phyloP scores from a whole-genome alignment of 2,329 filamentous ascomycete species.

The Cordyceps cicadae region DNA sequence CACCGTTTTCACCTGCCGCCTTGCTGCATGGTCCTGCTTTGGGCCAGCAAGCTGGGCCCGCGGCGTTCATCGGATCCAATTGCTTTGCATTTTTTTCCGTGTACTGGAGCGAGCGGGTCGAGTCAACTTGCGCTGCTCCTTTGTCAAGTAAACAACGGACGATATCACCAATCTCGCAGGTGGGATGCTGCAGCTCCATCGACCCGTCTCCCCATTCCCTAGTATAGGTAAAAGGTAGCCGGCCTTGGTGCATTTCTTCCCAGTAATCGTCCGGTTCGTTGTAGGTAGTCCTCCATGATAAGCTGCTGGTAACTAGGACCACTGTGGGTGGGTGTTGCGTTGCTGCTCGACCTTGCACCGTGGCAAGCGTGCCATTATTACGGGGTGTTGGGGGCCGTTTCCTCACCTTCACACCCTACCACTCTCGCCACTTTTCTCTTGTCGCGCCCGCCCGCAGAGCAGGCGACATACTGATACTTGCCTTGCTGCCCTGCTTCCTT shows the following conservation, averaged over 20 bases:
- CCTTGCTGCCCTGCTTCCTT: background rate
- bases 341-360: background rate
- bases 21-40: conserved; percentile 3
- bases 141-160: background rate
- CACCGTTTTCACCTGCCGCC: conserved; percentile 11
- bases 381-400: conserved; percentile 1
- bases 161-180: background rate
- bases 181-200: background rate
- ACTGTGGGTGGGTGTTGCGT: background rate
- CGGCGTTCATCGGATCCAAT: conserved; percentile 1
- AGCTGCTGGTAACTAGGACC: background rate
- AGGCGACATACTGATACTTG: background rate
- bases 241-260: too few species aligned
- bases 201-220: background rate
- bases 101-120: background rate
- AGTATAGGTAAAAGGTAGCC: too few species aligned
- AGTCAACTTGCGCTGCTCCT: background rate
- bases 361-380: background rate
- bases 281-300: too few species aligned
- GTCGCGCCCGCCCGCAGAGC: background rate
- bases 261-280: background rate
- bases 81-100: background rate
- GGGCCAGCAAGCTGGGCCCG: background rate
- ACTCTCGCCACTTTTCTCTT: background rate
- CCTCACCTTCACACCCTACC: background rate